These are phyloP conservation scores for Metschnikowia hibisci DNA, from an alignment of 805 yeast species.

Conservation along the genomic window DNA sequence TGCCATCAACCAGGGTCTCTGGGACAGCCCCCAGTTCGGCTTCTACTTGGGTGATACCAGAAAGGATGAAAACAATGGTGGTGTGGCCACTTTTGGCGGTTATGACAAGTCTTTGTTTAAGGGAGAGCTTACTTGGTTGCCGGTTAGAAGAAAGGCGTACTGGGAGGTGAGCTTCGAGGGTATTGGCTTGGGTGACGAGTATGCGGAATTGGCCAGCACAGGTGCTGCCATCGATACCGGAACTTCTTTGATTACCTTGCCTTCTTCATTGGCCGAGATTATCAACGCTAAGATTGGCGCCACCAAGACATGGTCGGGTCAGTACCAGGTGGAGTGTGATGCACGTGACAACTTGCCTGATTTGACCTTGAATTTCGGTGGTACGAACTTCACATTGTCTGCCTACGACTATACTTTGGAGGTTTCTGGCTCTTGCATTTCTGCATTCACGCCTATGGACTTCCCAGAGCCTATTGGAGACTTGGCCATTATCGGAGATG, in stretches of 20 bases:
- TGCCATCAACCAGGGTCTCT: conserved; percentile 74
- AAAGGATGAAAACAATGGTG: conserved; percentile 68
- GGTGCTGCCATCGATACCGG: conserved; percentile 99
- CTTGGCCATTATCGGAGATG: conserved; percentile 93
- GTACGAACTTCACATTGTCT: conserved; percentile 84
- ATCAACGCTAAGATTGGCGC: conserved; percentile 96
- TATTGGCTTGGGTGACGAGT: conserved; percentile 87
- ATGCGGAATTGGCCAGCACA: conserved; percentile 70
- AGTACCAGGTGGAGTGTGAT: conserved; percentile 89
- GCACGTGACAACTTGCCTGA: conserved; percentile 84
- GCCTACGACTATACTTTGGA: conserved; percentile 93
- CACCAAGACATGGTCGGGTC: conserved; percentile 95
- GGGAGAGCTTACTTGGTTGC: conserved; percentile 92
- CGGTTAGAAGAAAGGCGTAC: conserved; percentile 98
- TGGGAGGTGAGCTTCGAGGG: conserved; percentile 97
- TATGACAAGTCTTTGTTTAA: conserved; percentile 67
- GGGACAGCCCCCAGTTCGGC: conserved; percentile 82
- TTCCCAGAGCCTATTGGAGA: conserved; percentile 97
- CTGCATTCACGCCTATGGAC: conserved; percentile 96
- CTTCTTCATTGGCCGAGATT: conserved; percentile 93
- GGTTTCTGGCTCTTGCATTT: conserved; percentile 90
- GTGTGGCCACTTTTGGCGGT: conserved; percentile 95
- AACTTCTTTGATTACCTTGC: conserved; percentile 92
- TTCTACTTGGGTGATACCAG: conserved; percentile 83
- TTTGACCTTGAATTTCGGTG: conserved; percentile 83